phyloP scores from a whole-genome alignment of 306 rosid species.

The Cucurbita maxima region DNA sequence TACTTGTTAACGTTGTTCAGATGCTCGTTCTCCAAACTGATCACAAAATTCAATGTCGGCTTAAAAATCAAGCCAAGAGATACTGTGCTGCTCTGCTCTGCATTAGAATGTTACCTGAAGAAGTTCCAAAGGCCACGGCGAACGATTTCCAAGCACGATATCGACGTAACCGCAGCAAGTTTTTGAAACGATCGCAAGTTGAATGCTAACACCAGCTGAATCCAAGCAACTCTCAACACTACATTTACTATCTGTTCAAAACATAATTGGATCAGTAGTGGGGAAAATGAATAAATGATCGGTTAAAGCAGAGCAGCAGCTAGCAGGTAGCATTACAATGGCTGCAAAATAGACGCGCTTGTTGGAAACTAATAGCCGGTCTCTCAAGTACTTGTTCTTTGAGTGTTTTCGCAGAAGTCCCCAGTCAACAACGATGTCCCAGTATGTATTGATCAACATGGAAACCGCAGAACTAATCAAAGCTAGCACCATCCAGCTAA shows the following conservation, averaged over 20 bases:
- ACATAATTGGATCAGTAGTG: not conserved
- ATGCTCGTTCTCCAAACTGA: slow-evolving; percentile 68
- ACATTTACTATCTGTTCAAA: slow-evolving; percentile 37
- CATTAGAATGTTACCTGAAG: slow-evolving; percentile 28
- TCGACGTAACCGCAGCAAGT: slow-evolving; percentile 17
- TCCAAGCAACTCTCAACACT: slow-evolving; percentile 58
- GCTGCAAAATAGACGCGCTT: slow-evolving; percentile 39
- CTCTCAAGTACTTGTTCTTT: slow-evolving; percentile 54
- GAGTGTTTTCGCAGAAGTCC: slow-evolving; percentile 44
- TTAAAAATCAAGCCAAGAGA: not conserved
- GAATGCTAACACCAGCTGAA: slow-evolving; percentile 34
- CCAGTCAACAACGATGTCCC: slow-evolving; percentile 65
- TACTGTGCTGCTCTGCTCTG: not conserved
- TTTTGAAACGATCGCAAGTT: slow-evolving; percentile 20
- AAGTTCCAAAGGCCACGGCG: slow-evolving; percentile 62
- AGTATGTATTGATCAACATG: slow-evolving; percentile 30
- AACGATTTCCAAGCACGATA: slow-evolving; percentile 46
- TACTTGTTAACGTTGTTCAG: slow-evolving; percentile 67
- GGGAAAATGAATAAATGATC: not conserved
- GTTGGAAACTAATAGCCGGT: slow-evolving; percentile 40
- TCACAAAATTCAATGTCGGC: not conserved
- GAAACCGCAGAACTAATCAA: slow-evolving; percentile 32
- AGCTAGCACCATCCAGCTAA: slow-evolving; percentile 24
- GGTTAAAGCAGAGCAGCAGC: not conserved
- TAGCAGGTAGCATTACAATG: slow-evolving; percentile 20